A percentile compares a stretch with the other conserved stretches of the same genome.
These are phyloP conservation scores for Oldenlandia corymbosa DNA, from an alignment of 257 asterid species.

Conservation along the genomic window DNA sequence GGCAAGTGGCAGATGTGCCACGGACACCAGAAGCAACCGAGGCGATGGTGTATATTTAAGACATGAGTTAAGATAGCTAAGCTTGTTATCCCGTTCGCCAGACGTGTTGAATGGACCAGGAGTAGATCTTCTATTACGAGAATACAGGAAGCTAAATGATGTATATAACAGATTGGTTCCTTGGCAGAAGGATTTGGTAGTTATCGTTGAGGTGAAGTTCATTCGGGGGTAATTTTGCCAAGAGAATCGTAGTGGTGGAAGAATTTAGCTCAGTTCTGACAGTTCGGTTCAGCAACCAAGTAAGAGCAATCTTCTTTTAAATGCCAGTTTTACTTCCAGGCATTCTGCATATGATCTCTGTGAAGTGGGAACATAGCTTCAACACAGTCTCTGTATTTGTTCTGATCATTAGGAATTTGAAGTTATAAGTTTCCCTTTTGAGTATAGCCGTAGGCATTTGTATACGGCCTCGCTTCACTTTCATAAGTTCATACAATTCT, in stretches of 20 bases:
- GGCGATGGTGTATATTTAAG: background rate
- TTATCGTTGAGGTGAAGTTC: slow-evolving; percentile 3
- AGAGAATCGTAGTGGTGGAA: slow-evolving; percentile 5
- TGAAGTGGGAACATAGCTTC: background rate
- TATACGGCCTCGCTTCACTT: background rate
- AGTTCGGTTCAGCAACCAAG: slow-evolving; percentile 9
- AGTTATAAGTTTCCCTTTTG: background rate
- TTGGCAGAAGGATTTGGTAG: background rate
- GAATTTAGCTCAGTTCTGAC: slow-evolving; percentile 12
- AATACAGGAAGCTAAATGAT: slow-evolving; percentile 1
- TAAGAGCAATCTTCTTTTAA: background rate
- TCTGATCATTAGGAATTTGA: background rate
- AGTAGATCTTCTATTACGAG: background rate
- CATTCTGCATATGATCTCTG: background rate
- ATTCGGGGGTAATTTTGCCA: background rate
- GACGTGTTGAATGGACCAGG: slow-evolving; percentile 9
- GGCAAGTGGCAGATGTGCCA: slow-evolving; percentile 7
- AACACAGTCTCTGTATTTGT: background rate
- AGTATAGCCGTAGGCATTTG: background rate
- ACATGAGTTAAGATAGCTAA: slow-evolving; percentile 9
- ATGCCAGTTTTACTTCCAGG: background rate
- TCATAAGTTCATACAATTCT: too few relatives aligned
- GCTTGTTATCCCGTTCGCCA: too few relatives aligned
- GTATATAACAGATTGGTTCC: background rate
- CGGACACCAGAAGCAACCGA: slow-evolving; percentile 4